Evolutionary conservation across 495 filamentous ascomycete species (phyloP), one percentile per base, ranked within the genome.

Genomic region (Daldinia childiae): DNA sequence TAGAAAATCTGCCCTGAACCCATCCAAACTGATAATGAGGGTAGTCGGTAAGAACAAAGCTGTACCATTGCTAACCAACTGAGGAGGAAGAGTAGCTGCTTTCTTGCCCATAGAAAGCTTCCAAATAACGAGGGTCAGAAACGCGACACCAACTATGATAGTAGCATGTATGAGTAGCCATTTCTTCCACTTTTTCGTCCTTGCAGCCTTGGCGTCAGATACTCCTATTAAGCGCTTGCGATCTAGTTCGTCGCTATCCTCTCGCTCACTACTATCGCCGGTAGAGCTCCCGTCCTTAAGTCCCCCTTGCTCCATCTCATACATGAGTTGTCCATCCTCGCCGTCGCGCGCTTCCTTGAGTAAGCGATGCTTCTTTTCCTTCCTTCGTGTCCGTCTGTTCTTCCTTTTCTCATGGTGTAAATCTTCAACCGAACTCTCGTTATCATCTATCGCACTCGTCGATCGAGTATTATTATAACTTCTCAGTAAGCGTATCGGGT

Each of bases 1-100:
- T 36, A 99, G 86, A 70, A 97, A 99, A 77, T 98, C 95, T 2
- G 96, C 94, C n/a, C 95, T 90, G 78, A 99, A 98, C 2, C 95
- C 95, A 79, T 99, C 95, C 9, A 99, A 85, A 38, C 95, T 98
- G 70, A 99, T 92, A 52, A 98, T 79, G 43, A 99, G 91, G 1
- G 95, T 99, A 0, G 95, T 99, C 17, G 93, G 93, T 3, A 88
- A 89, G 77, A 97, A 99, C 9, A 90, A 78, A 1, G 94, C 90
- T 0, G 93, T 96, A 30, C 95, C 96, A 77, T 95, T 95, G 67
- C 87, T 93, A 41, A 86, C 74, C n/a, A 87, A 67, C 62, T 75
- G 55, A 14, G 54, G 38, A 15, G 66, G 52, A 11, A 51, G 38
- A 17, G 66, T 60, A 3, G 72, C 66, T 1, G 57, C 68, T 60